Evolutionary conservation across 257 asterid species (phyloP).

Genomic region (Cruciata laevipes): DNA sequence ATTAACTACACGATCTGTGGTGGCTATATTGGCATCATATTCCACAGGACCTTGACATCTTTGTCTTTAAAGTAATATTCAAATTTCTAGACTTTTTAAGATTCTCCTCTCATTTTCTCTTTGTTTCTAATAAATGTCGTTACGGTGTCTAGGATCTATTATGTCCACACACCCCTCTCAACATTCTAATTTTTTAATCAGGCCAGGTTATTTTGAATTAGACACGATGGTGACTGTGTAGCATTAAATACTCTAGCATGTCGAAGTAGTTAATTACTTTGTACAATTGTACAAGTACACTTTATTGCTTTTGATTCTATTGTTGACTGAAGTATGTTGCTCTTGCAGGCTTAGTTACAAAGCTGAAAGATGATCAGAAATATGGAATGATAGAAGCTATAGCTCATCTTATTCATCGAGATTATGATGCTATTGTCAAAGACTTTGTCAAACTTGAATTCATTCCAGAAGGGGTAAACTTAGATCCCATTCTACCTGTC

Average conservation of each 20-base stretch:
- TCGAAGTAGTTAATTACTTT: background rate
- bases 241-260: background rate
- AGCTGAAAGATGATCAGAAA: constrained; percentile 89
- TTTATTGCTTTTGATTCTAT: constrained; percentile 1
- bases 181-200: background rate
- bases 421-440: constrained; percentile 87
- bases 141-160: background rate
- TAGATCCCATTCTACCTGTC: constrained; percentile 93
- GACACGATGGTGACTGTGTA: background rate
- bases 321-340: background rate
- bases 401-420: constrained; percentile 98
- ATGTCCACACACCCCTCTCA: background rate
- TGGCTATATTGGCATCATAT: background rate
- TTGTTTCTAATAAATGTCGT: background rate
- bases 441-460: constrained; percentile 92
- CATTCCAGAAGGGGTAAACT: constrained; percentile 86
- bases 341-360: constrained; percentile 84
- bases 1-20: background rate
- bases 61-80: background rate
- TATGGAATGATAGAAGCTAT: constrained; percentile 99
- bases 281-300: background rate
- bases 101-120: background rate
- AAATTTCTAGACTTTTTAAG: background rate
- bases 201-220: constrained; percentile 1
- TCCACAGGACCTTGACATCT: background rate